Percentiles rank a stretch among this genome's conserved stretches.
Conservation (phyloP, 345 rosid species). For the Capsella bursapastoris region DNA sequence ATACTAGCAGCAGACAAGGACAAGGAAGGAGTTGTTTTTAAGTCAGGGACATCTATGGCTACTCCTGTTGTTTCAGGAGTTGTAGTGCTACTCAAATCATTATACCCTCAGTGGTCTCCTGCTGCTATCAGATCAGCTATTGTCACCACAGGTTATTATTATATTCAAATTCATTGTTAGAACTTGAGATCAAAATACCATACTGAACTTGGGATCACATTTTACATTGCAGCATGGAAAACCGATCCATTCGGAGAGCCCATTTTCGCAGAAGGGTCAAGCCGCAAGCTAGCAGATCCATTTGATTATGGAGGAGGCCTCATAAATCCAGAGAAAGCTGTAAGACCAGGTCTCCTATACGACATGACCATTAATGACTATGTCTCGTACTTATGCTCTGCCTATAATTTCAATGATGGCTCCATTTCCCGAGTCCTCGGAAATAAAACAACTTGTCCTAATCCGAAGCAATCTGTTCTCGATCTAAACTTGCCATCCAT, state of each 20-base stretch:
- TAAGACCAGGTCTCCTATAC: conserved; percentile 60
- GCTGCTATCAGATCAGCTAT: conserved; percentile 52
- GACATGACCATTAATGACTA: conserved; percentile 54
- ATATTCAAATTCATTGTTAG: not conserved
- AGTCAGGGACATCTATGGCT: conserved; percentile 54
- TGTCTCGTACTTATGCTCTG: conserved; percentile 51
- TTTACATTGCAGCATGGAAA: conserved; percentile 41
- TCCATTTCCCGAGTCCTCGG: conserved; percentile 53
- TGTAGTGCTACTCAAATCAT: conserved; percentile 45
- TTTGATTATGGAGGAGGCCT: conserved; percentile 66
- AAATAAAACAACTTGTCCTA: conserved; percentile 34
- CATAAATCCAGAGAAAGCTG: conserved; percentile 59
- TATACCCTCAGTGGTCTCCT: conserved; percentile 52
- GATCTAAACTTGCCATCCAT: conserved; percentile 34
- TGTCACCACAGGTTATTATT: conserved; percentile 50
- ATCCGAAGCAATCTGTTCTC: conserved; percentile 20
- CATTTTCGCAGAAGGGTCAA: conserved; percentile 51
- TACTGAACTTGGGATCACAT: not conserved
- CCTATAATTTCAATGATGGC: conserved; percentile 44
- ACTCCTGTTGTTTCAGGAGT: conserved; percentile 49
- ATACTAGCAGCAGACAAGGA: conserved; percentile 30
- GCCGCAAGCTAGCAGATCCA: conserved; percentile 49
- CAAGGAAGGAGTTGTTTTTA: conserved; percentile 28
- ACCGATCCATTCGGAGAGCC: conserved; percentile 44
- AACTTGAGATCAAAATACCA: not conserved